A percentile compares a stretch with the other conserved stretches of the same genome.
Conservation (phyloP, 768 basidiomycete species). For the Trametes sanguinea region DNA sequence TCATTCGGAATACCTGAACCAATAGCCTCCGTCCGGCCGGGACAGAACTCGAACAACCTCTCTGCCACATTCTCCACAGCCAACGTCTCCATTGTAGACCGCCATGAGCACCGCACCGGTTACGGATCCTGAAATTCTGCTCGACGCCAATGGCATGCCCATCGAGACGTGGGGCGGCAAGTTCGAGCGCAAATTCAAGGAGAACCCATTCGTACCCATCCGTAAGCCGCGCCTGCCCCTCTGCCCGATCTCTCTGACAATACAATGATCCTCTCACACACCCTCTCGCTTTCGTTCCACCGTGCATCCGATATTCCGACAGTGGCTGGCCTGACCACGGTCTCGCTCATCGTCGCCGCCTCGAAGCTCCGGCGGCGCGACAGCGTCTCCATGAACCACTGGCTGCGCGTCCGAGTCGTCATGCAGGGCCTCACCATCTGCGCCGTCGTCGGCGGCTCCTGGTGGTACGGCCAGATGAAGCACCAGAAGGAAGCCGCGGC, state of each 20-base stretch:
- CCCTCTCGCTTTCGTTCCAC: background rate
- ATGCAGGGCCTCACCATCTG: constrained; percentile 74
- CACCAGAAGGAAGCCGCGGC: constrained; percentile 32
- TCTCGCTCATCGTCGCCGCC: constrained; percentile 67
- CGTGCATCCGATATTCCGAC: background rate
- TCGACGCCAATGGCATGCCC: constrained; percentile 17
- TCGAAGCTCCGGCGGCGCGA: constrained; percentile 66
- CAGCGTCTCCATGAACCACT: constrained; percentile 65
- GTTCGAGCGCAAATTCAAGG: constrained; percentile 47
- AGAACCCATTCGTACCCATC: constrained; percentile 79
- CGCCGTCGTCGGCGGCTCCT: constrained; percentile 54
- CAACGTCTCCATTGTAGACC: background rate
- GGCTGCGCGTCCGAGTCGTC: constrained; percentile 76
- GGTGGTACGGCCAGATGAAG: constrained; percentile 33
- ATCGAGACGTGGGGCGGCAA: constrained; percentile 25
- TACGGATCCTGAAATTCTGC: background rate
- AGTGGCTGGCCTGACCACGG: constrained; percentile 66
- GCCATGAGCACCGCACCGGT: constrained; percentile 17
- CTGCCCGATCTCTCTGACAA: background rate
- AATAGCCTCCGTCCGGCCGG: background rate
- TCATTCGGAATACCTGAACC: background rate
- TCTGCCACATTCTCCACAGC: background rate
- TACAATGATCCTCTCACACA: too few relatives aligned
- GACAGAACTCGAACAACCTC: background rate
- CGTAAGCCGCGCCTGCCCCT: constrained; percentile 47